Evolutionary conservation across 257 asterid genomes (phyloP).

Genomic region (Solanum sejunctum): DNA sequence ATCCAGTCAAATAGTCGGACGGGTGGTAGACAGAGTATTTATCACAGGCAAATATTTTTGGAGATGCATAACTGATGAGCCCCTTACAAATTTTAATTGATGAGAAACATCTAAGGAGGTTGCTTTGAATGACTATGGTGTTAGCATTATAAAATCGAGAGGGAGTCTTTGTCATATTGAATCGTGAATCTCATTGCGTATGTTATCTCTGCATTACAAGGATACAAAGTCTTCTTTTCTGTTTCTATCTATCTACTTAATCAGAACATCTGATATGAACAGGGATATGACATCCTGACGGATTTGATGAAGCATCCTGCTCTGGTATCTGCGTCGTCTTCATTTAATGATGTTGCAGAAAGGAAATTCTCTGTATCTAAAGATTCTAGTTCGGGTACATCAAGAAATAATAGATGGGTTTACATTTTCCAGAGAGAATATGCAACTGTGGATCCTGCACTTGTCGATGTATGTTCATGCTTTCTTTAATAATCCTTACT

Average conservation of each 20-base stretch:
- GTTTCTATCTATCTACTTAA: not conserved
- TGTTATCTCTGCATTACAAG: not conserved
- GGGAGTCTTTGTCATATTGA: not conserved
- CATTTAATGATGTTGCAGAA: conserved; percentile 37
- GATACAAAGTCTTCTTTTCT: not conserved
- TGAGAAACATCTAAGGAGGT: not conserved
- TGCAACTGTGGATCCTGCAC: conserved; percentile 78
- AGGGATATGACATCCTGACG: conserved; percentile 44
- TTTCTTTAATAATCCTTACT: not conserved
- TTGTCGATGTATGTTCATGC: conserved; percentile 50
- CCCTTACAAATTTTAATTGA: not conserved
- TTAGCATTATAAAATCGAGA: not conserved
- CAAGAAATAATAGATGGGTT: conserved; percentile 37
- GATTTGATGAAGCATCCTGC: conserved; percentile 70
- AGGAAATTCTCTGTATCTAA: conserved; percentile 40
- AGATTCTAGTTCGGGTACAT: conserved; percentile 15
- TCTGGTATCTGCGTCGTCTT: conserved; percentile 48
- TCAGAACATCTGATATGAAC: conserved; percentile 2
- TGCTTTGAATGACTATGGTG: not conserved
- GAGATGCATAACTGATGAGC: not conserved
- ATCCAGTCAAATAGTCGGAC: not conserved
- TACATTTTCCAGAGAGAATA: conserved; percentile 83
- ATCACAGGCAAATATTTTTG: not conserved
- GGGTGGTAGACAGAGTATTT: not conserved
- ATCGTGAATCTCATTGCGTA: not conserved